These are phyloP conservation scores for Diplodia sapinea DNA, from an alignment of 2,329 filamentous ascomycete genomes.

Conservation along the genomic window DNA sequence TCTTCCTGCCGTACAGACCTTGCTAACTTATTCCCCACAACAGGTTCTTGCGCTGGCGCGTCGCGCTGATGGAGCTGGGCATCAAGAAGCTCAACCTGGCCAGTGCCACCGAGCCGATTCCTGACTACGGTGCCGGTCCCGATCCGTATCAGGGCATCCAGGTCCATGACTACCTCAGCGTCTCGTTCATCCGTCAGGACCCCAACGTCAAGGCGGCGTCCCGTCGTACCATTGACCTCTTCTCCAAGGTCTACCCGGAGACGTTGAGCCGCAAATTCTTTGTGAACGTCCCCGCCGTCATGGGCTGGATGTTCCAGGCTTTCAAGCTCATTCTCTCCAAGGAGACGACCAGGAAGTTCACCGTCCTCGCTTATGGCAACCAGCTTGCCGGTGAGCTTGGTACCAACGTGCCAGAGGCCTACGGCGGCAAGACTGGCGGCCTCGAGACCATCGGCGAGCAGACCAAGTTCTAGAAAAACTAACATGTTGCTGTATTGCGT, in stretches of 20 bases:
- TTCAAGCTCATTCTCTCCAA: slow-evolving; percentile 55
- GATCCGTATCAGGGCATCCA: slow-evolving; percentile 92
- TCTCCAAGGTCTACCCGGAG: slow-evolving; percentile 86
- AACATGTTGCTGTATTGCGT: not conserved
- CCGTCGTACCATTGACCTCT: slow-evolving; percentile 79
- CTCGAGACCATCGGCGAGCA: slow-evolving; percentile 51
- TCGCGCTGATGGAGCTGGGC: slow-evolving; percentile 87
- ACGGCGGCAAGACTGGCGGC: slow-evolving; percentile 74
- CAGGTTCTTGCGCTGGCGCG: slow-evolving; percentile 89
- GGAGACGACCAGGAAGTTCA: slow-evolving; percentile 58
- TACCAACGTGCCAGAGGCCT: slow-evolving; percentile 71
- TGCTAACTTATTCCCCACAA: slow-evolving; percentile 6
- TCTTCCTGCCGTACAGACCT: not conserved
- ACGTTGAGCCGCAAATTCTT: slow-evolving; percentile 92
- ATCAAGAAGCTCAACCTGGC: slow-evolving; percentile 74
- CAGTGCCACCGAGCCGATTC: slow-evolving; percentile 71
- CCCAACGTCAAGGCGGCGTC: slow-evolving; percentile 76
- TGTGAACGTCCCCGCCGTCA: slow-evolving; percentile 87
- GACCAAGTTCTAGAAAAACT: slow-evolving; percentile 4
- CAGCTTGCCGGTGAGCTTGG: slow-evolving; percentile 71
- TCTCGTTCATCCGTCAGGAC: slow-evolving; percentile 85
- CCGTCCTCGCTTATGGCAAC: slow-evolving; percentile 62
- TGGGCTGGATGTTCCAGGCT: slow-evolving; percentile 72
- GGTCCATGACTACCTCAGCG: slow-evolving; percentile 89
- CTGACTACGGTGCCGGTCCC: slow-evolving; percentile 66